A percentile compares a stretch with the other conserved stretches of the same genome.
phyloP scores from a whole-genome alignment of 495 filamentous ascomycete species.

The Tetracladium marchalianum region DNA sequence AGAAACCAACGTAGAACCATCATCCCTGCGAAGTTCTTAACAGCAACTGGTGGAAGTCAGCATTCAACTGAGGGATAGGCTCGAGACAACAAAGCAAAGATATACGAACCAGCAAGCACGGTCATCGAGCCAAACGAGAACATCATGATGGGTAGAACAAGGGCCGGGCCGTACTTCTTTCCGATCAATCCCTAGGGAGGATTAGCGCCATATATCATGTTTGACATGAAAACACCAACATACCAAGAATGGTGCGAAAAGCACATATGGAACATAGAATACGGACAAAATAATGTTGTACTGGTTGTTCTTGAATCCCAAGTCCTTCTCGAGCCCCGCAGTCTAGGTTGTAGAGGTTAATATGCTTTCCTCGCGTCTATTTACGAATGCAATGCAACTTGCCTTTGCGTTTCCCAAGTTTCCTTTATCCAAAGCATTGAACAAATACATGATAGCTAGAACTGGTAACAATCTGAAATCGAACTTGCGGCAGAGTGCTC shows the following conservation, averaged over 20 bases:
- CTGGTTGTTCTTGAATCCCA: conserved; percentile 48
- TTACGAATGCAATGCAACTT: too few relatives aligned
- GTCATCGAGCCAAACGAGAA: conserved; percentile 26
- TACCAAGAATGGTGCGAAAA: neutral
- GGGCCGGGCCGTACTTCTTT: conserved; percentile 54
- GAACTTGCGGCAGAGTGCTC: conserved; percentile 53
- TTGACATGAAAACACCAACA: neutral
- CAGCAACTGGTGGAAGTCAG: conserved; percentile 16
- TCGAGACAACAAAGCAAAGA: too few relatives aligned
- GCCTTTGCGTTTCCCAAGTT: conserved; percentile 67
- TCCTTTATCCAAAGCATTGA: conserved; percentile 57
- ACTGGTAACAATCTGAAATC: conserved; percentile 53
- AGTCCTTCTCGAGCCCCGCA: conserved; percentile 26
- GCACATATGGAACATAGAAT: conserved; percentile 64
- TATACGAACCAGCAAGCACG: neutral
- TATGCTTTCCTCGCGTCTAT: too few relatives aligned
- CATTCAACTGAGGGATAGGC: too few relatives aligned
- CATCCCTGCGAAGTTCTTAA: conserved; percentile 54
- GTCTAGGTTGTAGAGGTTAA: too few relatives aligned
- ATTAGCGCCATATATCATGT: conserved; percentile 30
- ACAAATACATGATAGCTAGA: conserved; percentile 56
- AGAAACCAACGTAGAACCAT: conserved; percentile 58
- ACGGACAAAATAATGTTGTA: conserved; percentile 65
- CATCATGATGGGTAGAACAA: conserved; percentile 60
- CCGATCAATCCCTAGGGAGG: conserved; percentile 54